Evolutionary conservation across 176 grass and related monocot genomes (phyloP).

Genomic region (Aegilops umbellulata): DNA sequence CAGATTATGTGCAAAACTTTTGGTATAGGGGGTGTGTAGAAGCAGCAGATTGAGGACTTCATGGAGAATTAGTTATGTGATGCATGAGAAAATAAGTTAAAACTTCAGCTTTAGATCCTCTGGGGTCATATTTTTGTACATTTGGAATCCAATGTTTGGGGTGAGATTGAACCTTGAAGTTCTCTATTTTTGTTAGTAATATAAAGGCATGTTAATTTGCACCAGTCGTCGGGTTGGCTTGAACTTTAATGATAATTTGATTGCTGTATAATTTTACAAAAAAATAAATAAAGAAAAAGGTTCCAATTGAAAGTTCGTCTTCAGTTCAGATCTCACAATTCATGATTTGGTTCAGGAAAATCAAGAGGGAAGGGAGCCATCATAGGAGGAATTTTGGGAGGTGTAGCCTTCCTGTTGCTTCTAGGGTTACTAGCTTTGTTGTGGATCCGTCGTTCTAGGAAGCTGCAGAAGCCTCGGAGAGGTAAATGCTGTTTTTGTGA

Average conservation of each 20-base stretch:
- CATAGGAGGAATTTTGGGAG: constrained; percentile 62
- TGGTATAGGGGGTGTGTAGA: too few relatives aligned
- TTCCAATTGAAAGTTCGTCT: background rate
- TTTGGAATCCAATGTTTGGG: background rate
- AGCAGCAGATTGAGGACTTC: background rate
- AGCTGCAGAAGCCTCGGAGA: constrained; percentile 32
- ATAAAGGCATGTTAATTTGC: background rate
- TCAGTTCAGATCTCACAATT: background rate
- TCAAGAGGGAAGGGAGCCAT: constrained; percentile 55
- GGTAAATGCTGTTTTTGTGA: constrained; percentile 38
- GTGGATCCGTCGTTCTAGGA: constrained; percentile 37
- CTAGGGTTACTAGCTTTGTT: constrained; percentile 40
- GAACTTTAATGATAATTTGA: background rate
- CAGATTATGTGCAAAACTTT: background rate
- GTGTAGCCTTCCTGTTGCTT: constrained; percentile 47
- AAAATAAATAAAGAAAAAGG: background rate
- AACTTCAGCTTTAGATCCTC: background rate
- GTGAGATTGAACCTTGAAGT: background rate
- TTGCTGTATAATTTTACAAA: background rate
- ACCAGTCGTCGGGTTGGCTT: background rate
- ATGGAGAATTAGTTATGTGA: background rate
- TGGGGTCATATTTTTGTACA: background rate
- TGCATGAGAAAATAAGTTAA: background rate
- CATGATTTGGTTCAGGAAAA: constrained; percentile 43
- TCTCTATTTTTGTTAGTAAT: background rate